A percentile compares a stretch with the other conserved stretches of the same genome.
Conservation (phyloP, 1,284 basidiomycete genomes). For the Ganoderma boninense region DNA sequence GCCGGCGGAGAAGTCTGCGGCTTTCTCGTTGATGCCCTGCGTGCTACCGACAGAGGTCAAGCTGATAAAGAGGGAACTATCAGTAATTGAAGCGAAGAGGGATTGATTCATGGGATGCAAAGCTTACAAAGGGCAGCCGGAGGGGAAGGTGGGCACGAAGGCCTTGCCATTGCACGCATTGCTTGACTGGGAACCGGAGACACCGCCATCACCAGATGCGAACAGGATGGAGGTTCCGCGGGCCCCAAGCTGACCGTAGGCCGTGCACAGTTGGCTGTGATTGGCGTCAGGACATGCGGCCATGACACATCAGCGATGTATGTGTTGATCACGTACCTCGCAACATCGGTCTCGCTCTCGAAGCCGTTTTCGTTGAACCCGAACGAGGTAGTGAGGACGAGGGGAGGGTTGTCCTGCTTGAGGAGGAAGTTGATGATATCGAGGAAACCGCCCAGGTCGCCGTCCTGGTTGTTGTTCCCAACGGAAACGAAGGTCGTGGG, state of each 20-base stretch:
- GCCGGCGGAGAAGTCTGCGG: slow-evolving; percentile 64
- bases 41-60: slow-evolving; percentile 70
- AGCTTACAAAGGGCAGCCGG: slow-evolving; percentile 56
- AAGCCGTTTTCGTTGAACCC: slow-evolving; percentile 62
- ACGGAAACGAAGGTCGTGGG: slow-evolving; percentile 33
- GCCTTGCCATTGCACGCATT: slow-evolving; percentile 48
- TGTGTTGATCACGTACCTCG: slow-evolving; percentile 65
- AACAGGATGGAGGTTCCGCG: slow-evolving; percentile 70
- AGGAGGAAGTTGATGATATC: slow-evolving; percentile 45
- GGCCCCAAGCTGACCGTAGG: slow-evolving; percentile 57
- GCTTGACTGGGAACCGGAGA: slow-evolving; percentile 67
- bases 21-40: slow-evolving; percentile 57
- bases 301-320: slow-evolving; percentile 11
- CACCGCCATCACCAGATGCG: slow-evolving; percentile 68
- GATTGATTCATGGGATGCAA: slow-evolving; percentile 38
- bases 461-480: slow-evolving; percentile 32
- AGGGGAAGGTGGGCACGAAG: slow-evolving; percentile 77
- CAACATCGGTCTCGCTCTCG: slow-evolving; percentile 55
- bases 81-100: slow-evolving; percentile 46
- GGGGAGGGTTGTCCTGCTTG: slow-evolving; percentile 40
- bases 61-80: slow-evolving; percentile 52
- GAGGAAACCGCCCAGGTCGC: slow-evolving; percentile 37
- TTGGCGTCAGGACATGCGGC: not conserved
- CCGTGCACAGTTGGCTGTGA: slow-evolving; percentile 32
- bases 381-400: slow-evolving; percentile 51